Evolutionary conservation across 208 protist species (phyloP).

Genomic region (Acanthamoeba triangularis): DNA sequence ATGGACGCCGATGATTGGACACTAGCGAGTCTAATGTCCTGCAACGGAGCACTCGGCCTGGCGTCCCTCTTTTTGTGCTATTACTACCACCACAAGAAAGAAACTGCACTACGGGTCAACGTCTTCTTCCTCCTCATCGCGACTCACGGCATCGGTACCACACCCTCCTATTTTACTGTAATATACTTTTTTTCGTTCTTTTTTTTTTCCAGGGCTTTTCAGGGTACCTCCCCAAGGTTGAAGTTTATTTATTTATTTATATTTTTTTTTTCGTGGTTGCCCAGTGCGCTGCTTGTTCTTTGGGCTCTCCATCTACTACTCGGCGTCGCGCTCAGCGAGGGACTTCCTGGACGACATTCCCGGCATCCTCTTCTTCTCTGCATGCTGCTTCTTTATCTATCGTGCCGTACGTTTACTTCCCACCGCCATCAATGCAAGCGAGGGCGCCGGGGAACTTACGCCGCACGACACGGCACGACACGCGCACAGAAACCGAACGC

Average conservation of each 20-base stretch:
- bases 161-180: neutral
- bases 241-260: too few relatives aligned
- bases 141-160: neutral
- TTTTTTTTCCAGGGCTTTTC: too few relatives aligned
- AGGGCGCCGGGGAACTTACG: too few relatives aligned
- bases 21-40: neutral
- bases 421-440: neutral
- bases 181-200: too few relatives aligned
- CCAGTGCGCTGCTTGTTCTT: neutral
- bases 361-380: slow-evolving; percentile 44
- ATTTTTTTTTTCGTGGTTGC: neutral
- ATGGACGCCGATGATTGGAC: neutral
- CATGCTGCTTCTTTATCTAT: slow-evolving; percentile 9
- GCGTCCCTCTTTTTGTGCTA: slow-evolving; percentile 7
- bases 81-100: neutral
- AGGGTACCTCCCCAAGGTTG: too few relatives aligned
- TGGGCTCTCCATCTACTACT: neutral
- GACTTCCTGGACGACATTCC: slow-evolving; percentile 38
- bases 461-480: neutral
- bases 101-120: neutral
- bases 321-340: neutral
- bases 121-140: slow-evolving; percentile 31
- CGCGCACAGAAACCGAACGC: neutral
- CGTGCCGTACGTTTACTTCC: neutral
- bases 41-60: neutral